phyloP scores from a whole-genome alignment of 768 basidiomycete genomes.

The Tulasnella sp. region DNA sequence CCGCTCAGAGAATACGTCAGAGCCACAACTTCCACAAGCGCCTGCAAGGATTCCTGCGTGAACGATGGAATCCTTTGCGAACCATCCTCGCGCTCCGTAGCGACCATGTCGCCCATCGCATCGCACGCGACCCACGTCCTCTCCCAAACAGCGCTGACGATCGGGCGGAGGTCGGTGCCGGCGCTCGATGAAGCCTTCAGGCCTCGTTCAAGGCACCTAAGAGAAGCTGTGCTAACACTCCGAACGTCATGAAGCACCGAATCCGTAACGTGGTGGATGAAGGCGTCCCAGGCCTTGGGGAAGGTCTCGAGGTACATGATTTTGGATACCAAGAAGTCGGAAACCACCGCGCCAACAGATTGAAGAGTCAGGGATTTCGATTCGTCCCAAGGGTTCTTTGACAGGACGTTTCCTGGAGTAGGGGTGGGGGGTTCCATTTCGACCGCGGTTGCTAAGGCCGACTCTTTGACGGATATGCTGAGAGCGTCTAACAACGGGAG shows the following conservation, averaged over 20 bases:
- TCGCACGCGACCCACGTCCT: constrained; percentile 69
- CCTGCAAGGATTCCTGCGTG: constrained; percentile 83
- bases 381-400: constrained; percentile 70
- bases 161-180: constrained; percentile 37
- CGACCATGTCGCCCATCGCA: constrained; percentile 55
- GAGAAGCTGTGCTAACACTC: constrained; percentile 71
- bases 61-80: constrained; percentile 42
- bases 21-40: constrained; percentile 69
- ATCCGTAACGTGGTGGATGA: constrained; percentile 68
- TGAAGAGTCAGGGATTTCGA: constrained; percentile 81
- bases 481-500: constrained; percentile 79
- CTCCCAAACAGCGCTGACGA: constrained; percentile 49
- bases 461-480: constrained; percentile 52
- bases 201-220: constrained; percentile 79
- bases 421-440: constrained; percentile 22
- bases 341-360: constrained; percentile 78
- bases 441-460: constrained; percentile 9
- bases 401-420: neutral
- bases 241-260: constrained; percentile 65
- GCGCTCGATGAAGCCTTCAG: constrained; percentile 53
- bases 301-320: constrained; percentile 73
- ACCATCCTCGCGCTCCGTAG: constrained; percentile 21
- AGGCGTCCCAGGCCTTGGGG: constrained; percentile 64
- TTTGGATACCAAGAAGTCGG: constrained; percentile 69
- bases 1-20: constrained; percentile 52